Conservation (phyloP, 495 filamentous ascomycete species). For the Viridothelium virens region DNA sequence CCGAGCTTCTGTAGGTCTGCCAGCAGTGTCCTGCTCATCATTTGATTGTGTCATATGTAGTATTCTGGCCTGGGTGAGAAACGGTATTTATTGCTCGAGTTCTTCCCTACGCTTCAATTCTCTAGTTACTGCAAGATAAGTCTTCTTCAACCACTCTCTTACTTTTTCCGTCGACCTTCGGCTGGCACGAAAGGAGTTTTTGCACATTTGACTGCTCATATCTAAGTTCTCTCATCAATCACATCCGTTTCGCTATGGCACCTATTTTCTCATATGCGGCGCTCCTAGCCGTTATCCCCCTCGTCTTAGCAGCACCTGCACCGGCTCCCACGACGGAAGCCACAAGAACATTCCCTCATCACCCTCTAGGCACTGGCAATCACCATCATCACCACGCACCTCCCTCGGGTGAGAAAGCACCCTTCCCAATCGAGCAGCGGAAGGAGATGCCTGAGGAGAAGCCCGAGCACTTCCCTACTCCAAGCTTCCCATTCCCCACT, state of each 20-base stretch:
- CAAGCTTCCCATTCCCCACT: neutral
- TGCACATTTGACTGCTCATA: neutral
- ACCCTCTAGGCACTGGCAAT: neutral
- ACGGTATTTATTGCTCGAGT: neutral
- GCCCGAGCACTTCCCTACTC: neutral
- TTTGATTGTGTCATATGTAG: neutral
- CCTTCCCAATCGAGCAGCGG: neutral
- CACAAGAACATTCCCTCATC: neutral
- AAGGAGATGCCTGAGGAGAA: neutral
- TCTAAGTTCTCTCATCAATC: neutral
- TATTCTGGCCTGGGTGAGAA: neutral
- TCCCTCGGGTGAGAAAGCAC: neutral
- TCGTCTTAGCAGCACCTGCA: neutral
- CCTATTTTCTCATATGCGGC: slow-evolving; percentile 2
- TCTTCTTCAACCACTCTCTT: neutral
- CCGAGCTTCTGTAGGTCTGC: neutral
- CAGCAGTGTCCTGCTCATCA: neutral
- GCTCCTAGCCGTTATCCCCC: neutral
- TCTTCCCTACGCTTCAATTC: no score
- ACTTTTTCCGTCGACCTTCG: neutral
- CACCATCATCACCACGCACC: neutral
- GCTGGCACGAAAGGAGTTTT: slow-evolving; percentile 2
- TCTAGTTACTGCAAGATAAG: no score
- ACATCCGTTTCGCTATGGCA: slow-evolving; percentile 2
- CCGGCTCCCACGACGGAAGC: neutral